Conservation (phyloP, 768 basidiomycete species). For the Leccinum subgranulosum region DNA sequence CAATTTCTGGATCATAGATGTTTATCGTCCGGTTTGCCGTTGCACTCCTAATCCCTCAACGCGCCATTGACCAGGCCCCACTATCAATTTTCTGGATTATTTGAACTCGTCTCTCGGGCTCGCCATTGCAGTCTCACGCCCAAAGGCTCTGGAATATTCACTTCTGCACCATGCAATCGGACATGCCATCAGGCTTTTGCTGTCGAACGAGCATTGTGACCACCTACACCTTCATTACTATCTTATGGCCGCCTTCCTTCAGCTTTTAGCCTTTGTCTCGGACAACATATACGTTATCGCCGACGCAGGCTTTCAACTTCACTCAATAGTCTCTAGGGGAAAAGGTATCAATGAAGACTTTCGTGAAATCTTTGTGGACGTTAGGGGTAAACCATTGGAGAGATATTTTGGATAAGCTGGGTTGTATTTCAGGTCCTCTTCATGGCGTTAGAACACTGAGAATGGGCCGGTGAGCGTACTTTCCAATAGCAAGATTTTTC, state of each 20-base stretch:
- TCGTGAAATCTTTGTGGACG: constrained; percentile 50
- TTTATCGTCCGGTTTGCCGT: no score
- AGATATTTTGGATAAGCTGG: constrained; percentile 48
- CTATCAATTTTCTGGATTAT: no score
- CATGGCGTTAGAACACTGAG: constrained; percentile 60
- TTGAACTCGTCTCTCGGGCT: no score
- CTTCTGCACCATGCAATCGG: constrained; percentile 5
- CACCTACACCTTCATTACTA: constrained; percentile 29
- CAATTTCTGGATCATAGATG: no score
- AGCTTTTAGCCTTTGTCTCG: constrained; percentile 34
- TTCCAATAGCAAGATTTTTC: constrained; percentile 48
- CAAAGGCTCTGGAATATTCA: neutral
- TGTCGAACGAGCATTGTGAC: constrained; percentile 17
- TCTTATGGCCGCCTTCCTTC: constrained; percentile 40
- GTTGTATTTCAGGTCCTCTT: constrained; percentile 49
- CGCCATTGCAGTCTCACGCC: neutral
- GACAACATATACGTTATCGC: constrained; percentile 44
- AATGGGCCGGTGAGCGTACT: constrained; percentile 52
- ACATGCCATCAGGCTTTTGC: constrained; percentile 6
- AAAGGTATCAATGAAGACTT: constrained; percentile 54
- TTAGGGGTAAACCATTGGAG: constrained; percentile 46
- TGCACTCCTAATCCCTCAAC: no score
- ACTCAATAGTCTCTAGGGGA: constrained; percentile 57
- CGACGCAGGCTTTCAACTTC: constrained; percentile 48
- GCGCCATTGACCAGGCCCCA: no score